A percentile compares a stretch with the other conserved stretches of the same genome.
Evolutionary conservation across 768 basidiomycete species (phyloP).

Genomic region (Cystoderma amianthinum): DNA sequence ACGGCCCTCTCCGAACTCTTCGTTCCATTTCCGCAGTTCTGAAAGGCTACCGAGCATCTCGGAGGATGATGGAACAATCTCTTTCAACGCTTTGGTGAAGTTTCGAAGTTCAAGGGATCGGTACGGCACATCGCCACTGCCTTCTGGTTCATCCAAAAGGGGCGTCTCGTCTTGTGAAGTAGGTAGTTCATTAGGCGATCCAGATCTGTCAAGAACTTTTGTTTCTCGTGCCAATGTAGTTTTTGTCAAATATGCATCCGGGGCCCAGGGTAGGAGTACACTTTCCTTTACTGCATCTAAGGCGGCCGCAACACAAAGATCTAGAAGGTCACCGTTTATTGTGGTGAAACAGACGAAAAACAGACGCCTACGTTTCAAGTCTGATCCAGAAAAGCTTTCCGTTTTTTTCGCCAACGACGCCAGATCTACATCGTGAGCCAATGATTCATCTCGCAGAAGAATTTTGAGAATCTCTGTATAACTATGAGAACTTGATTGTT

Average conservation of each 20-base stretch:
- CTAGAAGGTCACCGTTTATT: conserved; percentile 31
- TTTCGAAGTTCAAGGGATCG: conserved; percentile 52
- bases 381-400: conserved; percentile 88
- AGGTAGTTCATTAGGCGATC: too few relatives aligned
- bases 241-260: too few relatives aligned
- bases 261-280: conserved; percentile 80
- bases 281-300: conserved; percentile 87
- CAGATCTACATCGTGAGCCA: conserved; percentile 60
- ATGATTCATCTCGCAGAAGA: conserved; percentile 70
- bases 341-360: conserved; percentile 2
- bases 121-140: conserved; percentile 4
- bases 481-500: conserved; percentile 4
- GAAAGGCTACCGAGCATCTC: conserved; percentile 72
- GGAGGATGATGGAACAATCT: conserved; percentile 87
- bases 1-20: conserved; percentile 87
- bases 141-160: too few relatives aligned
- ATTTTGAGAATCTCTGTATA: conserved; percentile 79
- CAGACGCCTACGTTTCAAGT: conserved; percentile 75
- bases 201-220: too few relatives aligned
- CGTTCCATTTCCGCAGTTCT: conserved; percentile 84
- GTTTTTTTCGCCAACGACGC: conserved; percentile 60
- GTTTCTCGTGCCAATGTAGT: too few relatives aligned
- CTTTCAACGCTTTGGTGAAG: conserved; percentile 78
- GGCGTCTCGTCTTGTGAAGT: too few relatives aligned
- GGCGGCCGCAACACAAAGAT: conserved; percentile 89